These are phyloP conservation scores for Amaranthus cruentus DNA, from an alignment of 148 eudicot species.

Conservation along the genomic window DNA sequence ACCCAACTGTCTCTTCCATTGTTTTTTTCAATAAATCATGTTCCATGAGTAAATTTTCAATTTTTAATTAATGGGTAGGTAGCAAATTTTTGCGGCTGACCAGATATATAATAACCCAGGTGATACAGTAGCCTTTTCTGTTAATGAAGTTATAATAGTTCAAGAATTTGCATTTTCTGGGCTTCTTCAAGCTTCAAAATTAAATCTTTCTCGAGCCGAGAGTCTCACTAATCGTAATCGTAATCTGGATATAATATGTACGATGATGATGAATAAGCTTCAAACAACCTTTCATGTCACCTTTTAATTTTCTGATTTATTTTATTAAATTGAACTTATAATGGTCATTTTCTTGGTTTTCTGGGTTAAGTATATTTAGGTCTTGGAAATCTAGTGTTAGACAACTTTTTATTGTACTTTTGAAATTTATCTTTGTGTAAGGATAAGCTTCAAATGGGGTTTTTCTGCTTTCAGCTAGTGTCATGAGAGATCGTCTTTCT, in stretches of 20 bases:
- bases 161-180: neutral
- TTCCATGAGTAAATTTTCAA: neutral
- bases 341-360: conserved; percentile 16
- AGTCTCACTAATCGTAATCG: too few species aligned
- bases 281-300: conserved; percentile 1
- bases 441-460: neutral
- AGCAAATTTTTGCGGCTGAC: neutral
- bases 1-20: neutral
- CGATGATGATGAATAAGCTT: neutral
- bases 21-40: neutral
- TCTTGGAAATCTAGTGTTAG: conserved; percentile 1
- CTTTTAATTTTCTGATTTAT: neutral
- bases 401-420: neutral
- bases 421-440: neutral
- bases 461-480: neutral
- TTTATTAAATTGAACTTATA: neutral
- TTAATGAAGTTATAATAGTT: neutral
- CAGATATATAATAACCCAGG: neutral
- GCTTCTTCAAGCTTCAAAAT: too few species aligned
- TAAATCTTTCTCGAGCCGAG: too few species aligned
- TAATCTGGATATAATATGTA: too few species aligned
- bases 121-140: conserved; percentile 3
- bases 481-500: too few species aligned
- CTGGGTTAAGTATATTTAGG: conserved; percentile 7
- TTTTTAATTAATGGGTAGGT: conserved; percentile 3